These are phyloP conservation scores for Phytophthora parvispora DNA, from an alignment of 352 stramenopile genomes.

Conservation along the genomic window DNA sequence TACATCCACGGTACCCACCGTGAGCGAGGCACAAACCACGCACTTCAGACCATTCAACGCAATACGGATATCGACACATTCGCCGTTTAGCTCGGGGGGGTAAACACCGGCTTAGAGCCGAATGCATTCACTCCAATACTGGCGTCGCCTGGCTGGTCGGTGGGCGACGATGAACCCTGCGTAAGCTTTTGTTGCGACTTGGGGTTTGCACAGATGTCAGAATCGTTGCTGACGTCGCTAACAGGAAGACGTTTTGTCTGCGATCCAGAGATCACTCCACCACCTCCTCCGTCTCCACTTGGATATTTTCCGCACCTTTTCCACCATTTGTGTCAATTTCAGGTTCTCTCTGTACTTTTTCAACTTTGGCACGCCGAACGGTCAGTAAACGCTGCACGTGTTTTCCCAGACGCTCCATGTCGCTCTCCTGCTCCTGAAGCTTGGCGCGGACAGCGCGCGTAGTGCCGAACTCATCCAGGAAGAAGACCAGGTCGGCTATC, in stretches of 20 bases:
- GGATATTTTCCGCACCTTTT: neutral
- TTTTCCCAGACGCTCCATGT: neutral
- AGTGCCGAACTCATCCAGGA: neutral
- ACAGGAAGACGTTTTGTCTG: neutral
- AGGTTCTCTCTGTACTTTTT: neutral
- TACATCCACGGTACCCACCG: conserved; percentile 14
- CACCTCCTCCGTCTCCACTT: neutral
- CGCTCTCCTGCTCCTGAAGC: conserved; percentile 1
- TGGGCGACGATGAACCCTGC: neutral
- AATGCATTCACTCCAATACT: neutral
- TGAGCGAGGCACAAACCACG: conserved; percentile 15
- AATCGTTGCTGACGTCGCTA: neutral
- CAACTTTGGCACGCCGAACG: neutral
- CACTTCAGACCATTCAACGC: neutral
- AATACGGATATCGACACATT: conserved; percentile 6
- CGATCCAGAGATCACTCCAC: neutral
- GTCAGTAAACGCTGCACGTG: neutral
- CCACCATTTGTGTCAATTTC: neutral
- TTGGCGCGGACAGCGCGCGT: neutral
- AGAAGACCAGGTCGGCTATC: neutral
- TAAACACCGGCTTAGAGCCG: neutral
- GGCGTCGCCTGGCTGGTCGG: neutral
- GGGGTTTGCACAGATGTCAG: no score
- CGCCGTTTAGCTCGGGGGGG: neutral
- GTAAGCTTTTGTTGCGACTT: neutral